Percentiles rank a stretch among this genome's conserved stretches.
Conservation (phyloP, 1,284 basidiomycete genomes). For the Microbotryum silenes-acaulis region DNA sequence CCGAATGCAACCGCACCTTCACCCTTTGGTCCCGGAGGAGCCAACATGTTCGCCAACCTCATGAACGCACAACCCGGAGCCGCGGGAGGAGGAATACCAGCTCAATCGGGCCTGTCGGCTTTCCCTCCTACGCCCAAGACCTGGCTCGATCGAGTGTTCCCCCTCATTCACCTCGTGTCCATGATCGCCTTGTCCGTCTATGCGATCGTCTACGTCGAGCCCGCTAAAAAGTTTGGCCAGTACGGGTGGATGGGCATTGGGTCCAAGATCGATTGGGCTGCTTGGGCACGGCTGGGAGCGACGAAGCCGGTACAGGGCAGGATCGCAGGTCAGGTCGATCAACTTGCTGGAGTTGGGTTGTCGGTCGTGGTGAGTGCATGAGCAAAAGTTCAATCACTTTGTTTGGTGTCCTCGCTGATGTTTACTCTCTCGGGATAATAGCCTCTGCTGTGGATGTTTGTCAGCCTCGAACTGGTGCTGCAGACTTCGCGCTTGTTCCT, state of each 20-base stretch:
- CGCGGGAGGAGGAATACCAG: conserved; percentile 2
- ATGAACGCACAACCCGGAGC: not conserved
- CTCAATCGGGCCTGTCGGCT: conserved; percentile 10
- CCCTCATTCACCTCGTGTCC: conserved; percentile 32
- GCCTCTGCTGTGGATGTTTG: conserved; percentile 35
- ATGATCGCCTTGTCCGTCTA: conserved; percentile 34
- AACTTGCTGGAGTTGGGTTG: conserved; percentile 10
- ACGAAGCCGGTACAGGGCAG: conserved; percentile 12
- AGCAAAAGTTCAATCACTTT: not conserved
- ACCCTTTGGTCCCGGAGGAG: not conserved
- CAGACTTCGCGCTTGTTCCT: conserved; percentile 32
- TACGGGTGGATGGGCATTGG: conserved; percentile 22
- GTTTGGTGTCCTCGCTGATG: no score
- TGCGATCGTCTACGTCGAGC: conserved; percentile 32
- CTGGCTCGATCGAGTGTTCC: conserved; percentile 32
- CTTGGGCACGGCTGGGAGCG: conserved; percentile 27
- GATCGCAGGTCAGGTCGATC: conserved; percentile 10
- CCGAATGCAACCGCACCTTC: not conserved
- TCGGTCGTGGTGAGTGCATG: conserved; percentile 18
- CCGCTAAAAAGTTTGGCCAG: conserved; percentile 13
- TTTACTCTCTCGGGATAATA: not conserved
- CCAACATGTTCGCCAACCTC: not conserved
- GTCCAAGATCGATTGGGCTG: conserved; percentile 27
- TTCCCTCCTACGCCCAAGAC: conserved; percentile 31
- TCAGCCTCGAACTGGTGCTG: conserved; percentile 34